phyloP scores from a whole-genome alignment of 805 yeast species.

The Yarrowia divulgata region DNA sequence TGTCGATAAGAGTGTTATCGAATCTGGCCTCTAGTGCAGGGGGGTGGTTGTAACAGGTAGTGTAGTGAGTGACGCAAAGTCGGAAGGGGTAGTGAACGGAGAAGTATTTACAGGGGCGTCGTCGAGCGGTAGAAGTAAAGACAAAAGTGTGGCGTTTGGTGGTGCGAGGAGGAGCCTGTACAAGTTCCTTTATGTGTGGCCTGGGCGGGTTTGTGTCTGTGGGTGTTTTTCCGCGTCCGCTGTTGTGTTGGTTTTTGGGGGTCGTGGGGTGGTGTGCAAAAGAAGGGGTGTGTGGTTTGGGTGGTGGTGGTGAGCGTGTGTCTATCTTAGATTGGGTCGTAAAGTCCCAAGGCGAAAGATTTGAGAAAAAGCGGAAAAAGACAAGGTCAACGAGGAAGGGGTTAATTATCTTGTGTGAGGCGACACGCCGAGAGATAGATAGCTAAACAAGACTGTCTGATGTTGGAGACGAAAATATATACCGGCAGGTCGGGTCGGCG shows the following conservation, averaged over 20 bases:
- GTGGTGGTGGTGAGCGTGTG: conserved; percentile 21
- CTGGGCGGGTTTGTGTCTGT: background rate
- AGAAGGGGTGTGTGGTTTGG: conserved; percentile 33
- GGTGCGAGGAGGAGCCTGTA: background rate
- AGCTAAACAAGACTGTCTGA: too few species aligned
- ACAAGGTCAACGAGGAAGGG: conserved; percentile 18
- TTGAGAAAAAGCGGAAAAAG: conserved; percentile 23
- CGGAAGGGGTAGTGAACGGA: background rate
- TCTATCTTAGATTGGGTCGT: conserved; percentile 33
- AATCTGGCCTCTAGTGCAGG: background rate
- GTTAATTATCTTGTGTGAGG: too few species aligned
- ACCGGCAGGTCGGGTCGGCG: background rate
- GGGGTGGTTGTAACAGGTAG: background rate
- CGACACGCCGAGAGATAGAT: background rate
- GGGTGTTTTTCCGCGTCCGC: background rate
- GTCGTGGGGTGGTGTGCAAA: conserved; percentile 32
- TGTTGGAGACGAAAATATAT: background rate
- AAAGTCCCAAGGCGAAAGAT: conserved; percentile 36
- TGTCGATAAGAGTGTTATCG: background rate
- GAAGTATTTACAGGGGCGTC: conserved; percentile 13
- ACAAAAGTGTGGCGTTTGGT: too few species aligned
- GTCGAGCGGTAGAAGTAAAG: too few species aligned
- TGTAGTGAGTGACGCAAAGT: conserved; percentile 11
- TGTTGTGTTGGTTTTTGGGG: background rate
- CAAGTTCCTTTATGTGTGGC: background rate